These are phyloP conservation scores for Phytophthora vignae DNA, from an alignment of 352 stramenopile genomes.

Conservation along the genomic window DNA sequence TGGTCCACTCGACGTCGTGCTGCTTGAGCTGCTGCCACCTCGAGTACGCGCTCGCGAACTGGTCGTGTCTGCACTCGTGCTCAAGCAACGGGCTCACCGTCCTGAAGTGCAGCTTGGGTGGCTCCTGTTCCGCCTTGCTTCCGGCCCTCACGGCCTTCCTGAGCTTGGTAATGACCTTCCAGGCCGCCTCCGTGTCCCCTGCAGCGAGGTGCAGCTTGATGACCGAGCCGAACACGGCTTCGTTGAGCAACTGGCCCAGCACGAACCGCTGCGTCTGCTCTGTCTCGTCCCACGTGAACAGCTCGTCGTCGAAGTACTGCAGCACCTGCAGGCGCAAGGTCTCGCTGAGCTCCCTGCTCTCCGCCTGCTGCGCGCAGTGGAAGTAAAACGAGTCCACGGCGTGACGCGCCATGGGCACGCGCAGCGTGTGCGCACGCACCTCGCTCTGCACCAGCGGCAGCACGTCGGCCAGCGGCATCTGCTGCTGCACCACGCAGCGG, in stretches of 20 bases:
- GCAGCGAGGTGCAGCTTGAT: constrained; percentile 64
- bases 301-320: constrained; percentile 56
- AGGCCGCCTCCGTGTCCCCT: constrained; percentile 52
- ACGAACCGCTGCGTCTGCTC: constrained; percentile 35
- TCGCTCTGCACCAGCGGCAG: constrained; percentile 58
- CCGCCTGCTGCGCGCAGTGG: constrained; percentile 65
- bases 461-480: constrained; percentile 60
- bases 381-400: constrained; percentile 83
- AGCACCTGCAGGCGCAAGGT: constrained; percentile 49
- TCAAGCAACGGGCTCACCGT: constrained; percentile 71
- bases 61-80: constrained; percentile 49
- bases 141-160: constrained; percentile 21
- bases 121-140: not conserved
- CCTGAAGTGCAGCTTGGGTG: constrained; percentile 70
- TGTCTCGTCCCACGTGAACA: constrained; percentile 40
- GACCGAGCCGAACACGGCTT: constrained; percentile 62
- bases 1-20: constrained; percentile 73
- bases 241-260: constrained; percentile 68
- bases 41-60: constrained; percentile 53
- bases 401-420: constrained; percentile 39
- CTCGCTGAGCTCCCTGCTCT: constrained; percentile 34
- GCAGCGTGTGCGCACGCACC: constrained; percentile 44
- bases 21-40: constrained; percentile 69
- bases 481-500: constrained; percentile 50
- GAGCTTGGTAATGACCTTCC: constrained; percentile 57